These are phyloP conservation scores for Aspergillus texensis DNA, from an alignment of 2,329 filamentous ascomycete genomes.

Conservation along the genomic window DNA sequence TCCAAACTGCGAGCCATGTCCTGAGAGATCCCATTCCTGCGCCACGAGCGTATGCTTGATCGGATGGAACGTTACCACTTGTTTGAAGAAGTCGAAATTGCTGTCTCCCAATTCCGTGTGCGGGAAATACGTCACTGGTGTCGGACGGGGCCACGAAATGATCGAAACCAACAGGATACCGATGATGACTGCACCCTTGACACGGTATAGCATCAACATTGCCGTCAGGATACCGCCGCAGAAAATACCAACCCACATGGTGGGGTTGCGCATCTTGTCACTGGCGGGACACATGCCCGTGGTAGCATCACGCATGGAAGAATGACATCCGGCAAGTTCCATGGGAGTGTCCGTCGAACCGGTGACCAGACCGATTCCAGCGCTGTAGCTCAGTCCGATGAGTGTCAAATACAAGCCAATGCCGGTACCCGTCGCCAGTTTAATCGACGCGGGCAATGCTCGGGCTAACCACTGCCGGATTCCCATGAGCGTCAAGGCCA, in stretches of 20 bases:
- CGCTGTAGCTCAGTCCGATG: slow-evolving; percentile 71
- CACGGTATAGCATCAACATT: slow-evolving; percentile 79
- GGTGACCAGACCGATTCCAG: slow-evolving; percentile 78
- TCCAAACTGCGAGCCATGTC: slow-evolving; percentile 74
- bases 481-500: slow-evolving; percentile 75
- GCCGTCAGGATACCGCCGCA: slow-evolving; percentile 79
- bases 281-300: slow-evolving; percentile 63
- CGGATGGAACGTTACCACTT: slow-evolving; percentile 81
- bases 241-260: slow-evolving; percentile 88
- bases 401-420: slow-evolving; percentile 77
- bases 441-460: slow-evolving; percentile 80
- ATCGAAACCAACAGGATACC: slow-evolving; percentile 83
- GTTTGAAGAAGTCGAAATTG: slow-evolving; percentile 82
- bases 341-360: slow-evolving; percentile 70
- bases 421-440: slow-evolving; percentile 81
- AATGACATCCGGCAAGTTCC: slow-evolving; percentile 73
- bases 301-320: slow-evolving; percentile 44
- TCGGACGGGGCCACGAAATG: slow-evolving; percentile 82
- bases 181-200: slow-evolving; percentile 83
- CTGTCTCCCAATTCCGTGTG: slow-evolving; percentile 69
- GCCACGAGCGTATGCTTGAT: slow-evolving; percentile 71
- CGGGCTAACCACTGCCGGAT: slow-evolving; percentile 87
- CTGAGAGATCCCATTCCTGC: slow-evolving; percentile 72
- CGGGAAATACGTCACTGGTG: slow-evolving; percentile 79
- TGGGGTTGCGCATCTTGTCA: slow-evolving; percentile 78